Conservation (phyloP, 202 grass and related monocot genomes). For the Setaria viridis region DNA sequence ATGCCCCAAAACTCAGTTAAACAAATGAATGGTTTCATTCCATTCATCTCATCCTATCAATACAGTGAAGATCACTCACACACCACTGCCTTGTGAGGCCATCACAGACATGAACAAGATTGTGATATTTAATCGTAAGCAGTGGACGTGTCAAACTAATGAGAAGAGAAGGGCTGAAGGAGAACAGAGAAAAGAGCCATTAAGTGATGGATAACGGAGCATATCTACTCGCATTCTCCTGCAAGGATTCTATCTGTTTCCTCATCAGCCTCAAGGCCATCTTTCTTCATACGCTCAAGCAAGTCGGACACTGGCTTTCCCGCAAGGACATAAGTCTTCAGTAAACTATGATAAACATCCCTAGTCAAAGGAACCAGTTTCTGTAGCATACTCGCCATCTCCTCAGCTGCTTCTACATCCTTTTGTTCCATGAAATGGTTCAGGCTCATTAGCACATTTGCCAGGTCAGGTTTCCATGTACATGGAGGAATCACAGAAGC, state of each 20-base stretch:
- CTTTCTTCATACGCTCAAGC: constrained; percentile 63
- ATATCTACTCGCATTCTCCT: constrained; percentile 45
- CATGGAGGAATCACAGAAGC: constrained; percentile 27
- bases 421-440: constrained; percentile 55
- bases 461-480: constrained; percentile 55
- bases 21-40: constrained; percentile 17
- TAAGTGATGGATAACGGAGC: background rate
- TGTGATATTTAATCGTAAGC: background rate
- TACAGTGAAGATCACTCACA: background rate
- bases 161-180: background rate
- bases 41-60: constrained; percentile 26
- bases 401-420: constrained; percentile 69
- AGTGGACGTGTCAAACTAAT: background rate
- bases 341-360: constrained; percentile 60
- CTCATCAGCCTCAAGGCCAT: constrained; percentile 60
- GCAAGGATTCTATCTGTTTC: constrained; percentile 57
- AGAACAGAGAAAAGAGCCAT: background rate
- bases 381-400: constrained; percentile 51
- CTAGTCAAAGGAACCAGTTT: constrained; percentile 49
- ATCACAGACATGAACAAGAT: constrained; percentile 10
- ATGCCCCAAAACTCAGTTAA: background rate
- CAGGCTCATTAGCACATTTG: constrained; percentile 51
- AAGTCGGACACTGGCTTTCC: constrained; percentile 44
- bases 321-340: constrained; percentile 53
- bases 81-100: background rate